Conservation (phyloP, 164 flowering plant species). For the Stephania cephalantha region DNA sequence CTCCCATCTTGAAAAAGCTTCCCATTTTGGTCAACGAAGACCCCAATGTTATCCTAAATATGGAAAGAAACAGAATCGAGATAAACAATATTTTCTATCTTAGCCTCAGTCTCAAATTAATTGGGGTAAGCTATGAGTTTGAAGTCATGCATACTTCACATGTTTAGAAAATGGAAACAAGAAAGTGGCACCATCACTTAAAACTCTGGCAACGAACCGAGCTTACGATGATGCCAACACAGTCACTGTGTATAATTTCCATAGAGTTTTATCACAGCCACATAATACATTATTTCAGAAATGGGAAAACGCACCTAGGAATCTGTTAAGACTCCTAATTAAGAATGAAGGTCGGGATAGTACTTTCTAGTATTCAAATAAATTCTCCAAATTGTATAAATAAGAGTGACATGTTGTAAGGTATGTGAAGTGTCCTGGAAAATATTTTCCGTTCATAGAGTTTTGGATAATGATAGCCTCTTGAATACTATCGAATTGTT, state of each 20-base stretch:
- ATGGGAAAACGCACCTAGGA: not conserved
- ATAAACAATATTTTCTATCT: not conserved
- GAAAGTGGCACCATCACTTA: not conserved
- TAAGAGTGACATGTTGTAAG: too few relatives aligned
- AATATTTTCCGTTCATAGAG: too few relatives aligned
- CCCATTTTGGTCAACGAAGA: constrained; percentile 93
- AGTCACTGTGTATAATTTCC: not conserved
- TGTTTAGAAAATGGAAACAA: not conserved
- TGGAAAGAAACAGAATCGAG: constrained; percentile 3
- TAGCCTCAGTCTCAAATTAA: too few relatives aligned
- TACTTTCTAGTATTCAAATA: too few relatives aligned
- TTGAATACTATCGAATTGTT: too few relatives aligned
- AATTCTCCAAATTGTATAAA: too few relatives aligned
- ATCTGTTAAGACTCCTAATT: not conserved
- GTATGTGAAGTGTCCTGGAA: too few relatives aligned
- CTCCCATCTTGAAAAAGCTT: constrained; percentile 90
- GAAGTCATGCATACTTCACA: not conserved
- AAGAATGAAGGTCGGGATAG: too few relatives aligned
- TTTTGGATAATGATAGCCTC: too few relatives aligned
- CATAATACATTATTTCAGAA: not conserved
- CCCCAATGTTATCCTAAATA: constrained; percentile 88
- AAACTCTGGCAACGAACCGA: not conserved
- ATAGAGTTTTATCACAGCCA: not conserved
- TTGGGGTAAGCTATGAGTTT: not conserved
- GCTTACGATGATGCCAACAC: not conserved